Evolutionary conservation across 441 rosid species (phyloP).

Genomic region (Viola pubescens): DNA sequence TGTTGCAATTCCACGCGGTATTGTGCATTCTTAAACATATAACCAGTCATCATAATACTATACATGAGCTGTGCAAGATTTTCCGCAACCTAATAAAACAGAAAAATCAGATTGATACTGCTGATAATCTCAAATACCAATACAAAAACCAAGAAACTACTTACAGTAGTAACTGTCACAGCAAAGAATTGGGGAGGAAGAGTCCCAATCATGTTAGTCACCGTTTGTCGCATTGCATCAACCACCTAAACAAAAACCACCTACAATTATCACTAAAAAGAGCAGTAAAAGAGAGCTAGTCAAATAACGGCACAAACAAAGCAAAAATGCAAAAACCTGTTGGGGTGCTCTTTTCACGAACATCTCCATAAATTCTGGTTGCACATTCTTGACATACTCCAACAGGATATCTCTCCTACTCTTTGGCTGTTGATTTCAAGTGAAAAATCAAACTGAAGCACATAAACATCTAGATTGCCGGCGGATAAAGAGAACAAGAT

Average conservation of each 20-base stretch:
- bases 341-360: slow-evolving; percentile 85
- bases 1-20: slow-evolving; percentile 87
- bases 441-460: not conserved
- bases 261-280: not conserved
- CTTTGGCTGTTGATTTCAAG: slow-evolving; percentile 34
- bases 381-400: slow-evolving; percentile 93
- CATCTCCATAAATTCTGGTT: slow-evolving; percentile 92
- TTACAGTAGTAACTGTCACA: slow-evolving; percentile 75
- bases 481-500: not conserved
- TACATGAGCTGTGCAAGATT: slow-evolving; percentile 97
- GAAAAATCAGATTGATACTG: no score
- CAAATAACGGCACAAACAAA: not conserved
- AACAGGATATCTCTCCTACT: slow-evolving; percentile 70
- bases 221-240: slow-evolving; percentile 92
- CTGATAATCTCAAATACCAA: not conserved
- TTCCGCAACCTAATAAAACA: slow-evolving; percentile 68
- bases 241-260: slow-evolving; percentile 46
- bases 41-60: slow-evolving; percentile 95
- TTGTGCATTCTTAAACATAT: slow-evolving; percentile 92
- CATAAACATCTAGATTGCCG: not conserved
- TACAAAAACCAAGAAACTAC: slow-evolving; percentile 25
- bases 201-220: slow-evolving; percentile 90
- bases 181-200: slow-evolving; percentile 83
- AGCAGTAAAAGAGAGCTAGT: slow-evolving; percentile 9
- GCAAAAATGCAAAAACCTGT: slow-evolving; percentile 38